Percentiles rank a stretch among this genome's conserved stretches.
Conservation (phyloP, 2,329 filamentous ascomycete species). For the Ophiostoma quercus region DNA sequence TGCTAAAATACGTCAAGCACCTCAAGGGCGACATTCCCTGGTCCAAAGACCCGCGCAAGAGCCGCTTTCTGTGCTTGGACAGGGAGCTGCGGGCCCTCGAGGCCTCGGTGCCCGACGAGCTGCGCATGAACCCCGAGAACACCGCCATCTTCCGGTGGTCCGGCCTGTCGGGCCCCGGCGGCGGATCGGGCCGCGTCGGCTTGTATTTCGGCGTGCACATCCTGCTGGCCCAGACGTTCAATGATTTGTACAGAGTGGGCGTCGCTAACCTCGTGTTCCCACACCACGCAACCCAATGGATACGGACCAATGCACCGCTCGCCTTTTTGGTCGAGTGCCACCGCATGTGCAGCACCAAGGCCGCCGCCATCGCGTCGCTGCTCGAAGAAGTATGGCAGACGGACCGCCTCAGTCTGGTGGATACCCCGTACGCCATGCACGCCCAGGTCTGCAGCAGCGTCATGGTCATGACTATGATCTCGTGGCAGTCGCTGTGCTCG, state of each 20-base stretch:
- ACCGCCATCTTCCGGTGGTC: conserved; percentile 19
- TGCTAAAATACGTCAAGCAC: conserved; percentile 24
- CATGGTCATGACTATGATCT: conserved; percentile 22
- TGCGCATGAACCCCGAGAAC: conserved; percentile 19
- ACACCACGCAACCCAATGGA: conserved; percentile 23
- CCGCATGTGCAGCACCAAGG: conserved; percentile 21
- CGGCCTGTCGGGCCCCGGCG: conserved; percentile 1
- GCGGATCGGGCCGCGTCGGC: conserved; percentile 15
- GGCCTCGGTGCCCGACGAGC: conserved; percentile 11
- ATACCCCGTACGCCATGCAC: conserved; percentile 25
- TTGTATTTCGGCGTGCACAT: conserved; percentile 24
- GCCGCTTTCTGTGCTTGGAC: conserved; percentile 18
- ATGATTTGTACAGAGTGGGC: conserved; percentile 24
- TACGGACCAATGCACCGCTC: conserved; percentile 21
- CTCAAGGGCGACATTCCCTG: conserved; percentile 23
- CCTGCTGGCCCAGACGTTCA: conserved; percentile 22
- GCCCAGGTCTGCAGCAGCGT: conserved; percentile 25
- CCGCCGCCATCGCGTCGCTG: conserved; percentile 18
- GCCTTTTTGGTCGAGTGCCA: conserved; percentile 22
- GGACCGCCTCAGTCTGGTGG: conserved; percentile 19
- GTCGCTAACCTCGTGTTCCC: conserved; percentile 25
- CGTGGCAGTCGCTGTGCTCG: conserved; percentile 22
- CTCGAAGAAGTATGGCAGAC: conserved; percentile 19
- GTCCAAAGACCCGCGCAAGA: conserved; percentile 17
- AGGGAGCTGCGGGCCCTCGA: conserved; percentile 20